Conservation (phyloP, 1,284 basidiomycete species). For the Taiwanofungus camphoratus region DNA sequence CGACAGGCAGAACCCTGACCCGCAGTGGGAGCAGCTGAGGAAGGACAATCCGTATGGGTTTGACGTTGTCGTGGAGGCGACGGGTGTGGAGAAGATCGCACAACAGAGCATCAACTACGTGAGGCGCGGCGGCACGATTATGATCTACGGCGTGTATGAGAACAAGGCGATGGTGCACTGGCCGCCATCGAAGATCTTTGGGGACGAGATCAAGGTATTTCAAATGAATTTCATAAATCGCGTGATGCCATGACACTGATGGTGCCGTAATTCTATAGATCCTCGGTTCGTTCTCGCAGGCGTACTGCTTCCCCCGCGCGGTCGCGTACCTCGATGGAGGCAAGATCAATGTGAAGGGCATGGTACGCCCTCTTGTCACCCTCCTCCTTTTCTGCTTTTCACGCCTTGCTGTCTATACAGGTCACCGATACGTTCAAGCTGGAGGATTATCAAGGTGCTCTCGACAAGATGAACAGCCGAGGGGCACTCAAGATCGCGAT, state of each 20-base stretch:
- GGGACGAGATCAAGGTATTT: conserved; percentile 74
- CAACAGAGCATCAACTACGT: conserved; percentile 83
- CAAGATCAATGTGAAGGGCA: conserved; percentile 53
- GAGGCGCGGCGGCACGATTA: conserved; percentile 68
- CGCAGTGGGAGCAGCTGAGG: conserved; percentile 54
- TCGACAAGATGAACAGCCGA: conserved; percentile 54
- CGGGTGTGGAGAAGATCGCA: conserved; percentile 76
- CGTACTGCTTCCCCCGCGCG: conserved; percentile 82
- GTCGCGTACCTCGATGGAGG: conserved; percentile 81
- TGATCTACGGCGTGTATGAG: conserved; percentile 73
- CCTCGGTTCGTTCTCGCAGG: conserved; percentile 83
- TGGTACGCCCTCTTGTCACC: conserved; percentile 31
- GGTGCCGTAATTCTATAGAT: conserved; percentile 46
- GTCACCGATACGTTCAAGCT: conserved; percentile 50
- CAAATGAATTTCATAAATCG: background rate
- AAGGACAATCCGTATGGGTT: conserved; percentile 57
- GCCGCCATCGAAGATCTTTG: conserved; percentile 82
- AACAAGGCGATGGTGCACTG: conserved; percentile 76
- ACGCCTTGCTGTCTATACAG: conserved; percentile 16
- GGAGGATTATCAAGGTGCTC: conserved; percentile 50
- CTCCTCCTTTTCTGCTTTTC: background rate
- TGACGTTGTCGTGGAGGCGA: conserved; percentile 66
- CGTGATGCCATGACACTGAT: background rate
- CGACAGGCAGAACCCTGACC: conserved; percentile 42
- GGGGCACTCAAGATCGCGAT: conserved; percentile 36